A percentile compares a stretch with the other conserved stretches of the same genome.
Conservation (phyloP, 768 basidiomycete species). For the Hirschioporus abietinus region DNA sequence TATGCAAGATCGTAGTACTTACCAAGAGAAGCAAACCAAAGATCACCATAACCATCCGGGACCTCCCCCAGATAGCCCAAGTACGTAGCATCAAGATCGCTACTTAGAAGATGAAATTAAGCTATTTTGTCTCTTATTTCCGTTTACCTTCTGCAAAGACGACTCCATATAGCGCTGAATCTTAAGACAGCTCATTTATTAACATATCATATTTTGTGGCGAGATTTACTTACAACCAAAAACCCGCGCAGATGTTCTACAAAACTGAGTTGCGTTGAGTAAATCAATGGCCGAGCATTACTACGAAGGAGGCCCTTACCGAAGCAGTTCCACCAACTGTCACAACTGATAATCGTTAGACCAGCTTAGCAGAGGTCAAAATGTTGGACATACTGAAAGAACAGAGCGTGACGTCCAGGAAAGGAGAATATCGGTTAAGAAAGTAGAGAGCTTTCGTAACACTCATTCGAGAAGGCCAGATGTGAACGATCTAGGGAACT, state of each 20-base stretch:
- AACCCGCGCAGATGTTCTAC: neutral
- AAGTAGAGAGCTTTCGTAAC: neutral
- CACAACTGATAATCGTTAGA: neutral
- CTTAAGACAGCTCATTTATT: neutral
- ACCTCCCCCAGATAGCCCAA: neutral
- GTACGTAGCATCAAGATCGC: neutral
- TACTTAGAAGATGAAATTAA: neutral
- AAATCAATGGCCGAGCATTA: neutral
- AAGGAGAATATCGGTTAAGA: neutral
- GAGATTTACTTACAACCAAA: neutral
- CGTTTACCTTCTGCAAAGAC: neutral
- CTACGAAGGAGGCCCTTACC: neutral
- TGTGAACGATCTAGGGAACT: neutral
- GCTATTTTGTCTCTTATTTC: neutral
- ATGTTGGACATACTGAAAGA: neutral
- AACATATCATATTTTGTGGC: neutral
- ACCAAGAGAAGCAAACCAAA: neutral
- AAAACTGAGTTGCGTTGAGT: neutral
- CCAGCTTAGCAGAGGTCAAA: neutral
- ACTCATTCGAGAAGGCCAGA: neutral
- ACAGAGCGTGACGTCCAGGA: neutral
- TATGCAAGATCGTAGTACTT: no score
- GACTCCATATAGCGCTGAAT: neutral
- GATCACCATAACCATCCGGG: neutral
- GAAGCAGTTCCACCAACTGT: neutral